phyloP scores from a whole-genome alignment of 1,284 basidiomycete species.

The Blastosporella zonata region DNA sequence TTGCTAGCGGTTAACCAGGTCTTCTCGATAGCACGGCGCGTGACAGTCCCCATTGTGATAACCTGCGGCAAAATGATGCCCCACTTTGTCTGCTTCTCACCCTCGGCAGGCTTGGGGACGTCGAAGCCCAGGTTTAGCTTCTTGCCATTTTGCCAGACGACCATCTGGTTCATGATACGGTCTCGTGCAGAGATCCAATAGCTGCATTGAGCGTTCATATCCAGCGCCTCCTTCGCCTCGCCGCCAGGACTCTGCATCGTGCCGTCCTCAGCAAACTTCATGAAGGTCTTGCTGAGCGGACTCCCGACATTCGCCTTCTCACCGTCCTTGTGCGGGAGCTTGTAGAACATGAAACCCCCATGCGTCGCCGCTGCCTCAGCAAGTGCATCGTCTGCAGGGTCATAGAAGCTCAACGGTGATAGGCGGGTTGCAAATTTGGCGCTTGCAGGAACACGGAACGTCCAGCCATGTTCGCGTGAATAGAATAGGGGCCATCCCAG shows the following conservation, averaged over 20 bases:
- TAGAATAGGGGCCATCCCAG: slow-evolving; percentile 82
- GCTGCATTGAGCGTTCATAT: slow-evolving; percentile 93
- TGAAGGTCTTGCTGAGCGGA: slow-evolving; percentile 87
- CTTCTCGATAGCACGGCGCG: slow-evolving; percentile 94
- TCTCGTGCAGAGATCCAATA: slow-evolving; percentile 98
- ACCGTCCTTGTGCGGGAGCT: slow-evolving; percentile 95
- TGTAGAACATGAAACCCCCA: slow-evolving; percentile 70
- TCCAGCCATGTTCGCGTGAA: slow-evolving; percentile 91
- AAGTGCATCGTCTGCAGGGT: slow-evolving; percentile 59
- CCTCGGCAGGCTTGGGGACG: slow-evolving; percentile 18
- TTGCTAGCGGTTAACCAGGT: slow-evolving; percentile 99
- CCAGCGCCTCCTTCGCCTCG: slow-evolving; percentile 81
- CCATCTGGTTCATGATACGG: slow-evolving; percentile 91
- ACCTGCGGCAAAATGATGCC: slow-evolving; percentile 96
- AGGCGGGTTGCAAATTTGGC: slow-evolving; percentile 38
- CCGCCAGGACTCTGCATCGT: slow-evolving; percentile 76
- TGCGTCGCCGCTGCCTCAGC: slow-evolving; percentile 42
- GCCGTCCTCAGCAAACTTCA: slow-evolving; percentile 85
- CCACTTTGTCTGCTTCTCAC: slow-evolving; percentile 49
- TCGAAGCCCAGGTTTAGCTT: slow-evolving; percentile 49
- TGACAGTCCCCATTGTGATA: slow-evolving; percentile 98
- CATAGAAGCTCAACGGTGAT: slow-evolving; percentile 51
- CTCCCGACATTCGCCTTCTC: slow-evolving; percentile 93
- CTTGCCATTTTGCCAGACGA: slow-evolving; percentile 72
- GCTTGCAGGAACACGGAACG: slow-evolving; percentile 68